These are phyloP conservation scores for Alternaria longipes DNA, from an alignment of 2,329 filamentous ascomycete species.

Conservation along the genomic window DNA sequence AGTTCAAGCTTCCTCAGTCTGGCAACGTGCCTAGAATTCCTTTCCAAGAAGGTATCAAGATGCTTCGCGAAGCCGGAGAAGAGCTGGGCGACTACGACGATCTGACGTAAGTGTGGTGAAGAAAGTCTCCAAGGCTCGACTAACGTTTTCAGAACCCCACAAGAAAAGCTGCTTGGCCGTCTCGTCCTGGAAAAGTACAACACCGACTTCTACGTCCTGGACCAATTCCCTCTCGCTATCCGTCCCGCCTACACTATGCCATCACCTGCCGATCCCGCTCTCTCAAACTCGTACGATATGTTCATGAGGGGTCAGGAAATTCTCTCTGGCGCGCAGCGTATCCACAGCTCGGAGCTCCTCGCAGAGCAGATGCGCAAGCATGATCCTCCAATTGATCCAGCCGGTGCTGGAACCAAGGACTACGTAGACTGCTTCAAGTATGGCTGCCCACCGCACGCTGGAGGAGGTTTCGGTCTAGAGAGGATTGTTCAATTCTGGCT, in stretches of 20 bases:
- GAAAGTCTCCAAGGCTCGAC: neutral
- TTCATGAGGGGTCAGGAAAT: conserved; percentile 77
- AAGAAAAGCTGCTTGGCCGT: conserved; percentile 88
- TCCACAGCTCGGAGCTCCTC: conserved; percentile 68
- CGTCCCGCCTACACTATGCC: conserved; percentile 94
- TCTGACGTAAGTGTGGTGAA: conserved; percentile 60
- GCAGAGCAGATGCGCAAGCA: conserved; percentile 66
- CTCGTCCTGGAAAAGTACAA: conserved; percentile 88
- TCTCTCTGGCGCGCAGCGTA: conserved; percentile 72
- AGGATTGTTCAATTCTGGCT: conserved; percentile 73
- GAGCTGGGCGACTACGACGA: conserved; percentile 81
- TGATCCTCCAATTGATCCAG: conserved; percentile 65
- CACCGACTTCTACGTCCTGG: conserved; percentile 95
- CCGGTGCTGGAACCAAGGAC: conserved; percentile 67
- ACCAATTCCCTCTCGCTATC: conserved; percentile 91
- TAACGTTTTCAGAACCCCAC: conserved; percentile 65
- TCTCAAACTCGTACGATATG: conserved; percentile 72
- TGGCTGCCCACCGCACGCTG: conserved; percentile 70
- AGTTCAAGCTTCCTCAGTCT: conserved; percentile 76
- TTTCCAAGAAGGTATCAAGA: conserved; percentile 79
- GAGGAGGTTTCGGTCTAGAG: conserved; percentile 72
- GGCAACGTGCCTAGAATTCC: conserved; percentile 80
- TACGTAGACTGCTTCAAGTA: conserved; percentile 72
- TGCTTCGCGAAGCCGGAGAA: conserved; percentile 79
- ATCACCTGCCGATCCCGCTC: conserved; percentile 57